Conservation (phyloP, 2,329 filamentous ascomycete species). For the Penicillium capsulatum region DNA sequence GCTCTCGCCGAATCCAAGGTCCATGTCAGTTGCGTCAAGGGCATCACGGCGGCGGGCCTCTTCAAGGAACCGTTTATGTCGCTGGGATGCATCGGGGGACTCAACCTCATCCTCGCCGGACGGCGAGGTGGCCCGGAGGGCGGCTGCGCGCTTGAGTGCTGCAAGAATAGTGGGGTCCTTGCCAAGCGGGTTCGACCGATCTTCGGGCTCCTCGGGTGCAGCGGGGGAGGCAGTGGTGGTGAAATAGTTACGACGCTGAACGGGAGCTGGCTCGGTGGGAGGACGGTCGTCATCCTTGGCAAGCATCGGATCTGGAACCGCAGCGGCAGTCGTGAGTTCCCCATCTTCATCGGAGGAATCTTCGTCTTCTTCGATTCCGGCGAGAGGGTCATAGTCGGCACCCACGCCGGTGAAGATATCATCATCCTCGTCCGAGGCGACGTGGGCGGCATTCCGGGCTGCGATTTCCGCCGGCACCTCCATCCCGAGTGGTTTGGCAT, state of each 20-base stretch:
- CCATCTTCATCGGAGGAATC: constrained; percentile 43
- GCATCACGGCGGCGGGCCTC: constrained; percentile 55
- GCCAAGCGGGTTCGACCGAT: constrained; percentile 46
- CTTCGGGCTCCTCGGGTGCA: constrained; percentile 48
- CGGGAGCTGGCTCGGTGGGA: constrained; percentile 6
- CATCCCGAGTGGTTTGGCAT: constrained; percentile 48
- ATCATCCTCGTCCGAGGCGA: constrained; percentile 46
- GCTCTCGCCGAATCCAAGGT: constrained; percentile 88
- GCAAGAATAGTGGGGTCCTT: constrained; percentile 75
- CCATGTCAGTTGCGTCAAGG: constrained; percentile 83
- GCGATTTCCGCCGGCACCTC: constrained; percentile 46
- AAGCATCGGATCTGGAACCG: no score
- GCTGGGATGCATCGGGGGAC: constrained; percentile 62
- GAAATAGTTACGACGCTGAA: constrained; percentile 48
- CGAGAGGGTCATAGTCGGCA: constrained; percentile 58
- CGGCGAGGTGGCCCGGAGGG: constrained; percentile 50
- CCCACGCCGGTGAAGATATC: constrained; percentile 62
- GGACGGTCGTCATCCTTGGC: constrained; percentile 10
- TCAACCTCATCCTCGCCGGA: constrained; percentile 40
- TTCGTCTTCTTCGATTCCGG: constrained; percentile 48
- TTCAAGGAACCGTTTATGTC: constrained; percentile 69
- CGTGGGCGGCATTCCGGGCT: constrained; percentile 30
- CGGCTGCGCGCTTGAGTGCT: constrained; percentile 78
- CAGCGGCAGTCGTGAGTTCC: no score
- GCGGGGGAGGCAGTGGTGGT: constrained; percentile 28